Conservation (phyloP, 148 eudicot species). For the Chenopodium album region DNA sequence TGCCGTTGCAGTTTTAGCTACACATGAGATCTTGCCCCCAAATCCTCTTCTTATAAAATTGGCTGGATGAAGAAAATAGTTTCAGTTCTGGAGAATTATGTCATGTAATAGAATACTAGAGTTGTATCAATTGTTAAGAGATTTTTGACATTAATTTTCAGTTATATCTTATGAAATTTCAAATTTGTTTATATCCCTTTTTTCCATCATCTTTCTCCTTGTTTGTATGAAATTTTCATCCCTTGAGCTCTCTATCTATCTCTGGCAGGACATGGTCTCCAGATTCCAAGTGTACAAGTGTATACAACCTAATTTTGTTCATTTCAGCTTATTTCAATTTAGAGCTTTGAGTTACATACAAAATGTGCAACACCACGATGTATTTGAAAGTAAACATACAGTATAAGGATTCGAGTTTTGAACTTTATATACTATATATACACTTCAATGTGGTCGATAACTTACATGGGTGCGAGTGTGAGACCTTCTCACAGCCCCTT, state of each 20-base stretch:
- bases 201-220: background rate
- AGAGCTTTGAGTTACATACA: no score
- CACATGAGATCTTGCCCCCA: background rate
- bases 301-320: no score
- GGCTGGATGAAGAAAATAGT: conserved; percentile 10
- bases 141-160: conserved; percentile 23
- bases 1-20: conserved; percentile 24
- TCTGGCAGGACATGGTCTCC: no score
- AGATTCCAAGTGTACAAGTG: no score
- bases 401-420: background rate
- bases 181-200: background rate
- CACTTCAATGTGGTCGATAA: background rate
- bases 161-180: conserved; percentile 4
- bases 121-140: conserved; percentile 21
- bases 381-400: background rate
- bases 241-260: background rate
- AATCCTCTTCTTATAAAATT: background rate
- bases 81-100: conserved; percentile 1
- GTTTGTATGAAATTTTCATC: background rate
- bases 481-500: background rate
- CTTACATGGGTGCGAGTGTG: no score
- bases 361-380: background rate
- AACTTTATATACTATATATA: no score
- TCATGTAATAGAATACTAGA: conserved; percentile 17
- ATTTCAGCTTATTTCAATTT: no score